phyloP scores from a whole-genome alignment of 2,329 filamentous ascomycete species.

The Arthroderma sp. region DNA sequence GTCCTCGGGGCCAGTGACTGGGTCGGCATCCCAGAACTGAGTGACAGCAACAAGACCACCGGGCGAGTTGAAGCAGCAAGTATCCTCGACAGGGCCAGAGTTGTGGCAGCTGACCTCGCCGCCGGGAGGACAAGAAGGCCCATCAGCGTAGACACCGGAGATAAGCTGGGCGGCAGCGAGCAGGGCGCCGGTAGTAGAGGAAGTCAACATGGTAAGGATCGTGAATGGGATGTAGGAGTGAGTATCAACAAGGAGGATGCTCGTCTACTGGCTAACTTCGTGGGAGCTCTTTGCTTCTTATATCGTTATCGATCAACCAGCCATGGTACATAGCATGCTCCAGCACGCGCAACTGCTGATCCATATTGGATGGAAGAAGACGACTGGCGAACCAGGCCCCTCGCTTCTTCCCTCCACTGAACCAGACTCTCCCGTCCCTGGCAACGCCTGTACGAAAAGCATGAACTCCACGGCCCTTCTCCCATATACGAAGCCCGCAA shows the following conservation, averaged over 20 bases:
- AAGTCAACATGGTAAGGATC: neutral
- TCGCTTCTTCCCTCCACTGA: no score
- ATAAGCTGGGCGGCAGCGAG: slow-evolving; percentile 2
- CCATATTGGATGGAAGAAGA: no score
- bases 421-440: no score
- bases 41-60: slow-evolving; percentile 47
- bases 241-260: no score
- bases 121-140: slow-evolving; percentile 23
- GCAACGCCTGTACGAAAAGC: no score
- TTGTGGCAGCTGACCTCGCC: slow-evolving; percentile 46
- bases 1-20: slow-evolving; percentile 42
- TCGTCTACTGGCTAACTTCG: no score
- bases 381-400: no score
- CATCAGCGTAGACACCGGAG: slow-evolving; percentile 1
- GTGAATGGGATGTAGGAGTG: neutral
- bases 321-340: no score
- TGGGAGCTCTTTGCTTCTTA: no score
- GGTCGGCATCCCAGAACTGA: slow-evolving; percentile 50
- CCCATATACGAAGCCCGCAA: neutral
- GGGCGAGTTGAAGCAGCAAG: slow-evolving; percentile 49
- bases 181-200: neutral
- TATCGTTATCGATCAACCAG: no score
- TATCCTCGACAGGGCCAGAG: slow-evolving; percentile 36
- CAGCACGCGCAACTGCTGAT: no score
- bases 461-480: no score